Base-by-base conservation (phyloP, 768 basidiomycete species). In the Hypsizygus marmoreus region DNA sequence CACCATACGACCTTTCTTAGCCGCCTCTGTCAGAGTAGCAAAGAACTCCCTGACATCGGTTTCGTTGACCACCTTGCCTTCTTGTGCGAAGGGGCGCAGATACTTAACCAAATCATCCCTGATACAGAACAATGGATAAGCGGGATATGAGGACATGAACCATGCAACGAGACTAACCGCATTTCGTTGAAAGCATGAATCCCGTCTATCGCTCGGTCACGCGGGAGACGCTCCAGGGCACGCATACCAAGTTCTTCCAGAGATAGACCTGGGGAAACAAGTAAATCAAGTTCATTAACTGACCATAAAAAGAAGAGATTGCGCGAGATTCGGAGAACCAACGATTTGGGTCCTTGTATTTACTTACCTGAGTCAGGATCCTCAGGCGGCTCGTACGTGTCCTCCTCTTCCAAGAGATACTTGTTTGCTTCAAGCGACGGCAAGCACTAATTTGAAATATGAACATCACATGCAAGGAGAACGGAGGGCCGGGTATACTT, bases 221-320 rank as follows among this genome's bases (percentile, higher is more conserved):
- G 82, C 26, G 91, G 91, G 22, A 92, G 60, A 40, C 79, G 75
- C 43, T 76, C 71, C 7, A 93, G 67, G 1, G 90, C 91, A 38
- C 90, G 84, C 72, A 90, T 74, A 9, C 91, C 91, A 4, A 93
- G 76, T 59, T 91, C 88, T 61, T 92, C 91, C 25, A 93, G 67
- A 13, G 90, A 88, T 39, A 91, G 68, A 19, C 80, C 90, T 89
- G 51, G n/a, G n/a, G n/a, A 43, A 55, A 47, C 43, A 26, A 42
- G 17, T 14, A 28, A 31, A 50, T 43, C 43, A 42, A 14, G 38
- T 51, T 22, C 12, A 29, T 49, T 29, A 47, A 35, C 40, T 38
- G 36, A 44, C 36, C 32, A 34, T 28, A 50, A 43, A 29, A 45
- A 38, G 46, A 31, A 14, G 19, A 40, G 22, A n/a, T n/a, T 43